Base-by-base conservation (phyloP, 106 monocot species). In the Dendrobium officinale region DNA sequence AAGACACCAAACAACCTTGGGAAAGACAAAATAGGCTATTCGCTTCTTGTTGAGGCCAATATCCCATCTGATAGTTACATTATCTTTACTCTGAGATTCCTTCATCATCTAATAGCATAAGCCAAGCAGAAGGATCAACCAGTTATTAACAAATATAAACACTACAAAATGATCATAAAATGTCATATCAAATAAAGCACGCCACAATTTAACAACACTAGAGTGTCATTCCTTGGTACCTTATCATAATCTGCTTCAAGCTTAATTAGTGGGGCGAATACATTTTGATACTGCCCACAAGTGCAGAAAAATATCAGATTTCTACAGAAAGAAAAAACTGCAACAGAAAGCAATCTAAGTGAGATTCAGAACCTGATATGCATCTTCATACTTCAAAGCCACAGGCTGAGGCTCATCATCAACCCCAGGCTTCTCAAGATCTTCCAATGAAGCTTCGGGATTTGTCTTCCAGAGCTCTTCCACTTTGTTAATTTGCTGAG, bases 221-320 rank as follows among this genome's bases (percentile, higher is more conserved):
- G 37, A 37, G 2, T 37, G 37, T 37, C 37, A 37, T 37, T 37
- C 37, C 37, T 72, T 11, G 40, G 7, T 86, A 98, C 98, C 86
- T 99, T 99, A 83, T 99, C 98, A 90, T 99, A 99, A 86, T 99
- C 95, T 83, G 95, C 98, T 91, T 99, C 98, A 80, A 99, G 98
- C 86, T 99, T 99, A 72, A 99, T 91, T 0, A 99, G 92, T 78
- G 95, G 98, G 58, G 98, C 95, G 87, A 99, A 99, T 16, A 99
- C 91, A 88, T 99, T 99, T 99, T 99, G 98, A 82, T 99, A 95
- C 98, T 99, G 98, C 64, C 41, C 79, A 77, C n/a, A 55, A 80
- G 64, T 55, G 66, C 37, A 37, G 37, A 44, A n/a, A 10, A 41
- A 27, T 22, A 26, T 66, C 8, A 75, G 75, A 77, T 42, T 33